Percentiles rank a stretch among this genome's conserved stretches.
These are phyloP conservation scores for Smittium mucronatum DNA, from an alignment of 371 early-diverging fungal genomes.

Conservation along the genomic window DNA sequence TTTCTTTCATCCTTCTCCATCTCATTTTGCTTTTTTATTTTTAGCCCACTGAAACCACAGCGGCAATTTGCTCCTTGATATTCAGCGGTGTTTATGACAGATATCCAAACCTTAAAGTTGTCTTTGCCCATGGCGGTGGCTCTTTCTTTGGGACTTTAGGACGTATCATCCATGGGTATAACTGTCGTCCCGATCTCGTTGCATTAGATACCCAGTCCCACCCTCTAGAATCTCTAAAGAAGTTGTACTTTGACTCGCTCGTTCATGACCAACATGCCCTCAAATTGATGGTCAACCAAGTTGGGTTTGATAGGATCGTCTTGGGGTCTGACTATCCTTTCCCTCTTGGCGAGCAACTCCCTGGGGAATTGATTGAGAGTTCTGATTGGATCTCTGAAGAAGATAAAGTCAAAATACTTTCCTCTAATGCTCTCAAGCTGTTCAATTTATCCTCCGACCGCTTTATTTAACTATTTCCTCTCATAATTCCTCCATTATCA, in stretches of 20 bases:
- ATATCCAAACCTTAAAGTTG: slow-evolving; percentile 43
- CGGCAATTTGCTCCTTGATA: slow-evolving; percentile 48
- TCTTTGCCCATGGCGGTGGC: slow-evolving; percentile 62
- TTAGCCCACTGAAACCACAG: slow-evolving; percentile 60
- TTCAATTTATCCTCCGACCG: slow-evolving; percentile 25
- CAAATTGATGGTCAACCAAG: slow-evolving; percentile 44
- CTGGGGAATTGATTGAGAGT: slow-evolving; percentile 36
- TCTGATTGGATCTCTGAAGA: slow-evolving; percentile 38
- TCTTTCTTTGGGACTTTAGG: slow-evolving; percentile 53
- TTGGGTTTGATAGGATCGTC: slow-evolving; percentile 48
- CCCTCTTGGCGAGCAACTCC: slow-evolving; percentile 47
- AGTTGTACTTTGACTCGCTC: slow-evolving; percentile 50
- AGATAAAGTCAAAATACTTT: slow-evolving; percentile 41
- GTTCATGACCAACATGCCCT: slow-evolving; percentile 57
- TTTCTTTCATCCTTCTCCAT: slow-evolving; percentile 10
- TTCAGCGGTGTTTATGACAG: slow-evolving; percentile 56
- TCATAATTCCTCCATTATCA: too few species aligned
- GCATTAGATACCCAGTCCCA: slow-evolving; percentile 34
- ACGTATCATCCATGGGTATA: slow-evolving; percentile 52
- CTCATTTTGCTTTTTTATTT: slow-evolving; percentile 35
- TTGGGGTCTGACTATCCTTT: slow-evolving; percentile 59
- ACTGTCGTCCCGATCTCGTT: slow-evolving; percentile 51
- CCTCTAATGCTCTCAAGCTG: slow-evolving; percentile 39
- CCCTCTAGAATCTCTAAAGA: slow-evolving; percentile 35
- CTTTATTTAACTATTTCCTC: neutral